Percentiles rank a stretch among this genome's conserved stretches.
Evolutionary conservation across 148 eudicot species (phyloP).

Genomic region (Fagopyrum esculentum): DNA sequence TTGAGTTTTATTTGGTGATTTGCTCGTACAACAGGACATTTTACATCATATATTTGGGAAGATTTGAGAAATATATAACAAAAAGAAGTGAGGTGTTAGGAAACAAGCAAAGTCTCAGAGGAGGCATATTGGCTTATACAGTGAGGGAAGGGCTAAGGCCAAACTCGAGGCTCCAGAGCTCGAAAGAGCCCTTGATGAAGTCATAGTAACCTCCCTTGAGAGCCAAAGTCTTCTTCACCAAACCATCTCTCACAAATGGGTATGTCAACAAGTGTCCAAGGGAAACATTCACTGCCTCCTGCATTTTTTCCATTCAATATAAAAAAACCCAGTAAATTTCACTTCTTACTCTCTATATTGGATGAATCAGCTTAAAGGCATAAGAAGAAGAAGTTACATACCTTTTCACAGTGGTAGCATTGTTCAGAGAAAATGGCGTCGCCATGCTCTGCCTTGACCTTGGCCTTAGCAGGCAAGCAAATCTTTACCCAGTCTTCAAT

Average conservation of each 20-base stretch:
- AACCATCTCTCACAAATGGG: constrained; percentile 88
- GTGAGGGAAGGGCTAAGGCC: constrained; percentile 68
- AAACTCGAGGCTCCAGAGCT: constrained; percentile 91
- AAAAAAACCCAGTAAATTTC: neutral
- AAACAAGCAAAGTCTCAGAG: constrained; percentile 11
- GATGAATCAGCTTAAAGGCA: neutral
- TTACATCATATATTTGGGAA: constrained; percentile 14
- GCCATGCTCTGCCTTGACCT: constrained; percentile 45
- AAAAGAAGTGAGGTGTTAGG: constrained; percentile 14
- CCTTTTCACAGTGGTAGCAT: constrained; percentile 71
- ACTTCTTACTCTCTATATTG: no score
- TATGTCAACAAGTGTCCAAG: constrained; percentile 78
- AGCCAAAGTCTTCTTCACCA: constrained; percentile 69
- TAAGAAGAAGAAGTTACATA: constrained; percentile 8
- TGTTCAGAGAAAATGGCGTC: constrained; percentile 45
- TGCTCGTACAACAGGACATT: constrained; percentile 17
- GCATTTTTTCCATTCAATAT: constrained; percentile 16
- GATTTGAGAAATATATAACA: constrained; percentile 16
- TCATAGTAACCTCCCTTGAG: constrained; percentile 91
- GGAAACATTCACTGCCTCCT: constrained; percentile 95
- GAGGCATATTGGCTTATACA: constrained; percentile 42
- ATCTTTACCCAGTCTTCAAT: constrained; percentile 96
- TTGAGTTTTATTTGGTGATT: neutral
- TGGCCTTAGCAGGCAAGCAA: constrained; percentile 70
- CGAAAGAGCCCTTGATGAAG: constrained; percentile 76